Base-by-base conservation (phyloP, 2,329 filamentous ascomycete species). In the Cercospora nicotianae region DNA sequence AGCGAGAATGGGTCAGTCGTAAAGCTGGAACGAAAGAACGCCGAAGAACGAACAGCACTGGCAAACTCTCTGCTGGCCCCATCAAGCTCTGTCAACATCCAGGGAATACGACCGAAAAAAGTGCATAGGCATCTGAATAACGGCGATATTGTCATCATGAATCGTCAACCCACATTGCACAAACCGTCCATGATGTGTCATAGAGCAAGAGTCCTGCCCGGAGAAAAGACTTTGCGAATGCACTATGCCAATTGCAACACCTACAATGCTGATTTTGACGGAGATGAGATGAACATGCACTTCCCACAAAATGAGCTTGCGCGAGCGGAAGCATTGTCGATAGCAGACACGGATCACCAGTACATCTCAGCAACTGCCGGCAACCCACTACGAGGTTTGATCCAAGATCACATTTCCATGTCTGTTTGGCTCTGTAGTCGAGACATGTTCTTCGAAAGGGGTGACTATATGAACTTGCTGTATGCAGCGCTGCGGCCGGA, bases 281-380 rank as follows among this genome's bases (percentile, higher is more conserved):
- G 95, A 79, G 95, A 99, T 78, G 95, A 99, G 80, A 99, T 99
- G 95, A 99, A 99, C 80, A 96, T 99, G 94, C 95, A 99, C 81
- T 98, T 99, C 77, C 95, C 95, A 1, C 95, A 99, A 75, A 98
- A 97, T 74, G 96, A 98, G 78, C 85, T 98, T 72, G 95, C 95
- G 16, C 87, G 95, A 73, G 92, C 94, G 2, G 95, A 99, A 81
- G 95, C 95, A 1, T 86, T 96, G 73, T 92, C 93, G 73, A 90
- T 99, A 75, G 95, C 95, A 42, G 94, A 98, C 78, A 97, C 95
- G 2, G 94, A 99, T 78, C 94, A 97, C 77, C 95, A 99, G 76
- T 99, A 99, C 78, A 87, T 99, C 39, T 96, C 94, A 36, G 92
- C 91, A 20, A 99, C 95, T 3, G 92, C 93, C 16, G 95, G 95